Base-by-base conservation (phyloP, 2,329 filamentous ascomycete genomes). In the Xylaria sp. region DNA sequence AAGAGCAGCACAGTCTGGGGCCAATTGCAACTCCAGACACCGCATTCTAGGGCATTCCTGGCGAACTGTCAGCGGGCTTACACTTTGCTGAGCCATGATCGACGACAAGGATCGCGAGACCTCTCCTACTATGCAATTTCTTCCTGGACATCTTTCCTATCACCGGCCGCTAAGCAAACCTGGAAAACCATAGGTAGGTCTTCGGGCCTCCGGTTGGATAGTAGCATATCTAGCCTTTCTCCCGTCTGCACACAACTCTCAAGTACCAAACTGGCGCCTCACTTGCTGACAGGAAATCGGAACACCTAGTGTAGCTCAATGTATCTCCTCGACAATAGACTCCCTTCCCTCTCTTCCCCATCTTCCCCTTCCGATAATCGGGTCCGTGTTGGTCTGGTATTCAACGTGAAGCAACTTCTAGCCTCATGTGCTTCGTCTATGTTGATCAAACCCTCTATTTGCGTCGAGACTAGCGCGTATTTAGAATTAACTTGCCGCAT, bases 401-500 rank as follows among this genome's bases (percentile, higher is more conserved):
- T 62, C 48, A 52, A 57, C 46, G 50, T 50, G 57, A 56, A 52
- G 54, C 57, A 60, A 40, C 39, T 41, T 54, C 41, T 52, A 46
- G 42, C 22, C 41, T 44, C 45, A 39, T 43, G 48, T 29, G 29
- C 24, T 47, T 44, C 47, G 45, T 56, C 46, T 48, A 63, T 44
- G 60, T 66, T 63, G 52, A 60, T 60, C 57, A 57, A 55, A 45
- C 49, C 54, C 48, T 64, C 51, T 61, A 62, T 59, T 56, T 63
- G 60, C 52, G 47, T 64, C 60, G 43, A 61, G 47, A 57, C 55
- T 65, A 63, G 54, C 50, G 54, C 48, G 50, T 39, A 48, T 48
- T 50, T 50, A 48, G 48, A 44, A 44, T 61, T 54, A 50, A 60
- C 54, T 61, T 68, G 67, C 67, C 67, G 63, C 45, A 69, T 71